These are phyloP conservation scores for Stagonosporopsis rhizophila DNA, from an alignment of 2,329 filamentous ascomycete species.

Conservation along the genomic window DNA sequence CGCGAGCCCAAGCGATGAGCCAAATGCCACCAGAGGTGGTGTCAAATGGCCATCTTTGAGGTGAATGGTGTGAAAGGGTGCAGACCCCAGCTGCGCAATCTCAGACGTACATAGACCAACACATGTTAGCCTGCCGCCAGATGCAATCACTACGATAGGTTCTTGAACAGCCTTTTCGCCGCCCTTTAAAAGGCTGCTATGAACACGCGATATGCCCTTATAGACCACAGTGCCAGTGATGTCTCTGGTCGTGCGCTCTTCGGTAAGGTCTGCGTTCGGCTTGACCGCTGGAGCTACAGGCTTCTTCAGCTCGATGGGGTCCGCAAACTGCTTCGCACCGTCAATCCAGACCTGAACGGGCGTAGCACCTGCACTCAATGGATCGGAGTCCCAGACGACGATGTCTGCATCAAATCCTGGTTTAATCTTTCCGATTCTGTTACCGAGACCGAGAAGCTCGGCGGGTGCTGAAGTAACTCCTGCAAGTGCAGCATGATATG, in stretches of 20 bases:
- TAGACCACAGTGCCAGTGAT: not conserved
- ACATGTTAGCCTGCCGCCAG: slow-evolving; percentile 1
- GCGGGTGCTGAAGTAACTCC: slow-evolving; percentile 50
- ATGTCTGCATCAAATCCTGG: slow-evolving; percentile 53
- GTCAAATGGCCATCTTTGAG: slow-evolving; percentile 65
- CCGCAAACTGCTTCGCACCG: slow-evolving; percentile 41
- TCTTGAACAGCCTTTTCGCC: not conserved
- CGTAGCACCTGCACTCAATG: slow-evolving; percentile 49
- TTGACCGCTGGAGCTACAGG: slow-evolving; percentile 43
- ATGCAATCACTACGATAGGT: not conserved
- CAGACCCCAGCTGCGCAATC: not conserved
- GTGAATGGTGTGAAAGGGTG: not conserved
- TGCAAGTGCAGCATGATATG: slow-evolving; percentile 50
- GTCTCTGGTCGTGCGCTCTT: slow-evolving; percentile 20
- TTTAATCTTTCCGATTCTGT: slow-evolving; percentile 52
- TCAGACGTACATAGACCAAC: slow-evolving; percentile 6
- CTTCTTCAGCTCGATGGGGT: slow-evolving; percentile 33
- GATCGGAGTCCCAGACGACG: slow-evolving; percentile 54
- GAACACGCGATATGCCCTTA: not conserved
- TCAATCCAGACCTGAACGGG: slow-evolving; percentile 55
- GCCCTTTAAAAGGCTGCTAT: not conserved
- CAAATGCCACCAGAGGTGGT: slow-evolving; percentile 67
- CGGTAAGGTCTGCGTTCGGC: slow-evolving; percentile 52
- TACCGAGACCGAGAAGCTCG: slow-evolving; percentile 49
- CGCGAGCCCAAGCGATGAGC: slow-evolving; percentile 66